Evolutionary conservation across 169 alveolate species (phyloP).

Genomic region (Plasmodium fragile): DNA sequence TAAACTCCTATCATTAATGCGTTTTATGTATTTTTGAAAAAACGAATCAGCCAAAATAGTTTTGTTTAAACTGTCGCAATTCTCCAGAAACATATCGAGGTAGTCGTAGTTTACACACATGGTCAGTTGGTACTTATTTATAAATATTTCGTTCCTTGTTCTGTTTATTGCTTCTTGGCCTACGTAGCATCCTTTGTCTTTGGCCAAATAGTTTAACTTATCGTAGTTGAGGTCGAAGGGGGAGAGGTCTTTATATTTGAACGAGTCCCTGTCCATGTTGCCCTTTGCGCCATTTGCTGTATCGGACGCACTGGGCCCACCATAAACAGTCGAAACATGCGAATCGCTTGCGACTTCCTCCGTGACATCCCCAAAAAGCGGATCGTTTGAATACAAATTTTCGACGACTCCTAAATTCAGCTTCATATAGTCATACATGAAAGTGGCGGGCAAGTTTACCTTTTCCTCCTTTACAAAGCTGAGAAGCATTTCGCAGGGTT

Average conservation of each 20-base stretch:
- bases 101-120: constrained; percentile 73
- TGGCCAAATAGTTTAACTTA: constrained; percentile 74
- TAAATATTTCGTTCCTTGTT: constrained; percentile 76
- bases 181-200: constrained; percentile 84
- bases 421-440: constrained; percentile 42
- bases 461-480: constrained; percentile 53
- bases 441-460: constrained; percentile 1
- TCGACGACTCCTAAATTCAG: constrained; percentile 63
- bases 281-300: neutral
- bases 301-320: neutral
- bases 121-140: constrained; percentile 77
- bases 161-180: constrained; percentile 87
- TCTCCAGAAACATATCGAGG: constrained; percentile 13
- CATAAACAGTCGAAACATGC: neutral
- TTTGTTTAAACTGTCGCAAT: neutral
- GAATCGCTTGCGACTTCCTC: neutral
- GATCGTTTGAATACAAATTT: constrained; percentile 23
- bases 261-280: constrained; percentile 21
- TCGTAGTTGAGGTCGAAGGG: constrained; percentile 82
- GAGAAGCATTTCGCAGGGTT: neutral
- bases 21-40: constrained; percentile 32
- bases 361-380: neutral
- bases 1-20: constrained; percentile 21
- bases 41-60: constrained; percentile 1
- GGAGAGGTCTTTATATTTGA: constrained; percentile 48